Percentiles rank a stretch among this genome's conserved stretches.
Conservation (phyloP, 192 early-diverging fungal genomes). For the Coemansia sp. region DNA sequence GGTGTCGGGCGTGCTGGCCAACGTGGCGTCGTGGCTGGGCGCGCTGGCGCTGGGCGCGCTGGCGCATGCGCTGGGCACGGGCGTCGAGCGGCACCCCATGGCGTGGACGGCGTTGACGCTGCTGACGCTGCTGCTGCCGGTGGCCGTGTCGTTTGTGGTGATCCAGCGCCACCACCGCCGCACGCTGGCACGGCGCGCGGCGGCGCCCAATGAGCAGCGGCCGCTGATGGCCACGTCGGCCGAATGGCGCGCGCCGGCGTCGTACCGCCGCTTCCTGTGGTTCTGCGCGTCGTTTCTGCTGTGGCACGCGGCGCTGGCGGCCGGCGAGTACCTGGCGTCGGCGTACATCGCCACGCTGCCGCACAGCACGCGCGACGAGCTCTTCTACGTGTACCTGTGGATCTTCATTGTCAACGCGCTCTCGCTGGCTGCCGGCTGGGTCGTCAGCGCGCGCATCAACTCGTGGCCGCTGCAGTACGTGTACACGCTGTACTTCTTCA, state of each 20-base stretch:
- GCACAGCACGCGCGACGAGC: constrained; percentile 57
- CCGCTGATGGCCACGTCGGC: constrained; percentile 55
- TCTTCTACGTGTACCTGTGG: constrained; percentile 73
- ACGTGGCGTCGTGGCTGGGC: constrained; percentile 63
- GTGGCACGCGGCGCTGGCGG: constrained; percentile 61
- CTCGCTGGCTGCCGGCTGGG: constrained; percentile 61
- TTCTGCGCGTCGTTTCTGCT: constrained; percentile 68
- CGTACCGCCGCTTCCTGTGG: constrained; percentile 73
- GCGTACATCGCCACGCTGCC: constrained; percentile 56
- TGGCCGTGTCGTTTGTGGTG: constrained; percentile 59
- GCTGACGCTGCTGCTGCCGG: constrained; percentile 68
- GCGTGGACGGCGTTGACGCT: constrained; percentile 70
- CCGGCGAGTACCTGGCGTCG: constrained; percentile 67
- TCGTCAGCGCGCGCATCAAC: constrained; percentile 58
- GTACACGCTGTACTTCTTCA: constrained; percentile 73
- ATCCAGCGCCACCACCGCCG: constrained; percentile 46
- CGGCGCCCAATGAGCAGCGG: constrained; percentile 32
- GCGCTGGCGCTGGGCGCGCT: constrained; percentile 57
- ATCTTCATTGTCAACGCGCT: constrained; percentile 66
- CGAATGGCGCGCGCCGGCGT: constrained; percentile 61
- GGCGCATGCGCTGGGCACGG: constrained; percentile 54
- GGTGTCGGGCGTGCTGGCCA: constrained; percentile 60
- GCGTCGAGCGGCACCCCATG: constrained; percentile 54
- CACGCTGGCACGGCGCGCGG: constrained; percentile 27
- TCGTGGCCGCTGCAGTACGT: constrained; percentile 66